Evolutionary conservation across 2,329 filamentous ascomycete species (phyloP).

Genomic region (Colletotrichum neosansevieriae): DNA sequence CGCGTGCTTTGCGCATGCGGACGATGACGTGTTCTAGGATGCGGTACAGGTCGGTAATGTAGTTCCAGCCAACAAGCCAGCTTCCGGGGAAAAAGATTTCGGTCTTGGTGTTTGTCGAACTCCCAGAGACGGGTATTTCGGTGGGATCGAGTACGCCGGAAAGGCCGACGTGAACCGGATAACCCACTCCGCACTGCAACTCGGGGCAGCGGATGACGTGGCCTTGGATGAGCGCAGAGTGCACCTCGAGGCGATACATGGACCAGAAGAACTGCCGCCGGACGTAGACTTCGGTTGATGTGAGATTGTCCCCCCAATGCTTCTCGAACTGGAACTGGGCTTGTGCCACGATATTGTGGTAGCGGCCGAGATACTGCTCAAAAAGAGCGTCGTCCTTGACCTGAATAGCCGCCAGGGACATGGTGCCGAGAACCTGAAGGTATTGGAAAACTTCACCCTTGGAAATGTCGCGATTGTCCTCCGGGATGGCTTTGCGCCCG

Average conservation of each 20-base stretch:
- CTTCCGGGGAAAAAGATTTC: slow-evolving; percentile 30
- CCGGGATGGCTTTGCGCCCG: slow-evolving; percentile 35
- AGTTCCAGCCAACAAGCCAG: slow-evolving; percentile 70
- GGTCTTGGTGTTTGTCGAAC: not conserved
- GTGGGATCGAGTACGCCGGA: slow-evolving; percentile 27
- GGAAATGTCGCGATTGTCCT: slow-evolving; percentile 30
- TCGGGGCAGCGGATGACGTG: slow-evolving; percentile 40
- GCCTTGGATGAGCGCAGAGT: slow-evolving; percentile 64
- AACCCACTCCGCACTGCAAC: slow-evolving; percentile 40
- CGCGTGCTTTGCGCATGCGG: slow-evolving; percentile 38
- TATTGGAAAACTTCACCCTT: slow-evolving; percentile 34
- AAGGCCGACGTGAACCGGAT: slow-evolving; percentile 28
- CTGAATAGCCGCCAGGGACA: slow-evolving; percentile 64
- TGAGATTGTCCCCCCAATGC: slow-evolving; percentile 61
- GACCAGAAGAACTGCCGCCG: slow-evolving; percentile 61
- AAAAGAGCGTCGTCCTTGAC: slow-evolving; percentile 61
- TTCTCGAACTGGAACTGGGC: slow-evolving; percentile 65
- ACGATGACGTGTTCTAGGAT: slow-evolving; percentile 63
- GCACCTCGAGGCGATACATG: slow-evolving; percentile 68
- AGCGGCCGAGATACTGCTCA: slow-evolving; percentile 63
- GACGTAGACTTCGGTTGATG: slow-evolving; percentile 52
- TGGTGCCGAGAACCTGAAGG: slow-evolving; percentile 54
- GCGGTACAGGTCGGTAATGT: slow-evolving; percentile 67
- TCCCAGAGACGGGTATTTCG: not conserved
- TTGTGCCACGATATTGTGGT: slow-evolving; percentile 61